A percentile compares a stretch with the other conserved stretches of the same genome.
These are phyloP conservation scores for Desmodesmus armatus DNA, from an alignment of 139 green algal species.

Conservation along the genomic window DNA sequence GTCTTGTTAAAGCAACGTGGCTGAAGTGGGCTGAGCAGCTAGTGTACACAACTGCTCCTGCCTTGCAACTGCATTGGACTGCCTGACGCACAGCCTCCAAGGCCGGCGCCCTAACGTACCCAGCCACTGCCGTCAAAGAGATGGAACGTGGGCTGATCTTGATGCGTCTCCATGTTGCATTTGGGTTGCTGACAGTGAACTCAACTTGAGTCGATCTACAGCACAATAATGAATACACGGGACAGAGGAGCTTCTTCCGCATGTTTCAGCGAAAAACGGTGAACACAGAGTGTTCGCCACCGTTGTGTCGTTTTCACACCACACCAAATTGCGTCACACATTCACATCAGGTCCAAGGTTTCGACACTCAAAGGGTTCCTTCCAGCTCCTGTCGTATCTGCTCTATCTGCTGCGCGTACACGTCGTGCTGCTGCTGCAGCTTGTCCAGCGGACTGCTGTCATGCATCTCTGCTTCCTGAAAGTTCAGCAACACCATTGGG, in stretches of 20 bases:
- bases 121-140: constrained; percentile 29
- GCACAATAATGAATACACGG: too few species aligned
- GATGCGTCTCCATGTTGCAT: constrained; percentile 19
- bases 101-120: neutral
- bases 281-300: too few species aligned
- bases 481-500: neutral
- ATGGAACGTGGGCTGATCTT: constrained; percentile 19
- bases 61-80: neutral
- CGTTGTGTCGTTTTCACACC: too few species aligned
- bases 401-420: constrained; percentile 60
- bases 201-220: too few species aligned
- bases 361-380: neutral
- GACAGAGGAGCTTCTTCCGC: too few species aligned
- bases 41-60: too few species aligned
- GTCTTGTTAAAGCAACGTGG: too few species aligned
- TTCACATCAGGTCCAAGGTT: too few species aligned
- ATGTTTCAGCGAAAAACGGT: too few species aligned
- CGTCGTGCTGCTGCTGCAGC: constrained; percentile 67
- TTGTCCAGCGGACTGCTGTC: constrained; percentile 50
- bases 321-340: too few species aligned
- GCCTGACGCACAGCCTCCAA: neutral
- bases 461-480: too few species aligned
- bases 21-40: too few species aligned
- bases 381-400: constrained; percentile 70
- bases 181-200: neutral